Base-by-base conservation (phyloP, 805 yeast species). In the Candida parachauliodes region DNA sequence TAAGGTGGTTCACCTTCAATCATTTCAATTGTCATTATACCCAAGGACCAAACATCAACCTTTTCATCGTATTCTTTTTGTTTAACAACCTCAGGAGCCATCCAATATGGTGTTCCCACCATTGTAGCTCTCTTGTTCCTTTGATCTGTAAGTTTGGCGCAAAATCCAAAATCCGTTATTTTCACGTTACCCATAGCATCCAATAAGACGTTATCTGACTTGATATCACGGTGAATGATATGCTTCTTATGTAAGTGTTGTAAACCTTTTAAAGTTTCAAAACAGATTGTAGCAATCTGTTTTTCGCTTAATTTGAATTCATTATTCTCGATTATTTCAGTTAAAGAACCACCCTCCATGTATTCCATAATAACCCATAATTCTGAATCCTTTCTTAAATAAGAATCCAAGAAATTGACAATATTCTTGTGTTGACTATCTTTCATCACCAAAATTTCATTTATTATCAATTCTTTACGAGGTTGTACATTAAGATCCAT, bases 341-440 rank as follows among this genome's bases (percentile, higher is more conserved):
- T 93, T 49, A 93, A 68, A 4, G 96, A 85, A 1, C 99, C 99
- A 38, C 98, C 98, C 65, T 94, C 97, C 99, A 93, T 93, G 59
- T 81, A 94, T 61, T 93, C 99, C 99, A 93, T 93, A 22, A 94
- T 85, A n/a, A 93, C 98, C 96, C 98, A 91, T 43, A 93, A 69
- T 53, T 93, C 97, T 42, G 77, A 74, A 34, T 73, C 69, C 3
- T 88, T 87, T 38, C 88, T 74, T 45, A 91, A 65, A 54, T 87
- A 94, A 1, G 96, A 88, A 55, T 91, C 98, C 43, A 93, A 64
- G 61, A 87, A 93, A 58, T 91, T 93, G 41, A 93, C 98, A 61
- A 93, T 93, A 57, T 93, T 93, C 44, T 84, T 82, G 63, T 93
- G 98, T 46, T 85, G 89, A 11, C 94, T 82, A 54, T 88, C 97